Evolutionary conservation across 2,329 filamentous ascomycete genomes (phyloP).

Genomic region (Ophiocordyceps sinensis): DNA sequence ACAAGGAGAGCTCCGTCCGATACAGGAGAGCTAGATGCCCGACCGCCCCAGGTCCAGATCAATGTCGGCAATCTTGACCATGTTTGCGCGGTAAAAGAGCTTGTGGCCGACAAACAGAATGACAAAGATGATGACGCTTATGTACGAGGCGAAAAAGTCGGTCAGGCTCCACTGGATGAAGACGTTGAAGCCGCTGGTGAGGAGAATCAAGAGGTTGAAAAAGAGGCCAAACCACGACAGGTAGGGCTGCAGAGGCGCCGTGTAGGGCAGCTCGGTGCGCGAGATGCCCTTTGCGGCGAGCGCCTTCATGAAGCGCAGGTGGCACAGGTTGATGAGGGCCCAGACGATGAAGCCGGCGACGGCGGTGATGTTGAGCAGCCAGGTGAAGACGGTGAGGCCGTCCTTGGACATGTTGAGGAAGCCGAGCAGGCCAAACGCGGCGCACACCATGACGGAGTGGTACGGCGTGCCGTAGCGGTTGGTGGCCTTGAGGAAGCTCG

Average conservation of each 20-base stretch:
- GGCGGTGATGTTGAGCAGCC: conserved; percentile 57
- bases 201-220: conserved; percentile 47
- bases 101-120: conserved; percentile 49
- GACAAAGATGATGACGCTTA: conserved; percentile 49
- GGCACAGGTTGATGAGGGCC: conserved; percentile 49
- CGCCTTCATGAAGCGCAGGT: conserved; percentile 51
- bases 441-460: conserved; percentile 36
- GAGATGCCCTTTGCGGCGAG: conserved; percentile 41
- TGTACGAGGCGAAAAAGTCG: conserved; percentile 49
- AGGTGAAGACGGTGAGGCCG: conserved; percentile 51
- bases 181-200: conserved; percentile 55
- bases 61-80: conserved; percentile 20
- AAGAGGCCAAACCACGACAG: conserved; percentile 51
- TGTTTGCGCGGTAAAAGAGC: conserved; percentile 24
- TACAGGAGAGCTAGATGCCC: neutral
- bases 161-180: conserved; percentile 49
- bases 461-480: conserved; percentile 50
- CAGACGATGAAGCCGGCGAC: conserved; percentile 58
- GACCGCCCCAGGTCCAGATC: conserved; percentile 13
- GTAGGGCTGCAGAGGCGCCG: conserved; percentile 46
- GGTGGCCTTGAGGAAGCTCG: conserved; percentile 41
- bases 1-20: too few relatives aligned
- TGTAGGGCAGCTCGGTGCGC: conserved; percentile 44
- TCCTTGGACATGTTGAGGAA: conserved; percentile 51
- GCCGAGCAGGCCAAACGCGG: conserved; percentile 46